A percentile compares a stretch with the other conserved stretches of the same genome.
phyloP scores from a whole-genome alignment of 176 grass and related monocot species.

The Zizania latifolia region DNA sequence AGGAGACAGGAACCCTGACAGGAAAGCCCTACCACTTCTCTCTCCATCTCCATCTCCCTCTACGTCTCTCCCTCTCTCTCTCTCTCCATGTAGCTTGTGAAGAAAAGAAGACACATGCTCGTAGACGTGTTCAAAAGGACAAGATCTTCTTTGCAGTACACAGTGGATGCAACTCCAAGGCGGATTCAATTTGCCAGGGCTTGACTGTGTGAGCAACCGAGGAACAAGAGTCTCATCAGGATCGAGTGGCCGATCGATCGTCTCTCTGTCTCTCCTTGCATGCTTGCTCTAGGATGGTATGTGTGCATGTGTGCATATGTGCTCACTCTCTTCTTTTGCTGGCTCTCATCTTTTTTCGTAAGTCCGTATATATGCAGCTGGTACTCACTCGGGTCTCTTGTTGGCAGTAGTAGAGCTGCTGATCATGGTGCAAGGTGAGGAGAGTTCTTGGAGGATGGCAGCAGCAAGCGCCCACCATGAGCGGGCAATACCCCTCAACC shows the following conservation, averaged over 20 bases:
- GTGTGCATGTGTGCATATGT: background rate
- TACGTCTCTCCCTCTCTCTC: background rate
- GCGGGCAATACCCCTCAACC: slow-evolving; percentile 32
- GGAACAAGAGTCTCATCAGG: slow-evolving; percentile 14
- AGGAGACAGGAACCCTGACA: slow-evolving; percentile 54
- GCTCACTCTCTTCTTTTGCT: background rate
- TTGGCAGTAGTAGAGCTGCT: slow-evolving; percentile 28
- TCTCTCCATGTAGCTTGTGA: slow-evolving; percentile 29
- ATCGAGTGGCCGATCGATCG: slow-evolving; percentile 5
- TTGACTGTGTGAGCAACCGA: slow-evolving; percentile 33
- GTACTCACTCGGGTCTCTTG: background rate
- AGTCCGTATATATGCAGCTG: background rate
- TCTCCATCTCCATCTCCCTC: slow-evolving; percentile 1
- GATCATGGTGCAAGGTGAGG: slow-evolving; percentile 56
- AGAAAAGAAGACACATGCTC: slow-evolving; percentile 29
- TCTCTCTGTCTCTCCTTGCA: slow-evolving; percentile 3
- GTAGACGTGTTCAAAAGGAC: slow-evolving; percentile 62
- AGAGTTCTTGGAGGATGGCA: slow-evolving; percentile 70
- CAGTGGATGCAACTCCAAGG: slow-evolving; percentile 65
- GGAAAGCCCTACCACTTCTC: slow-evolving; percentile 37
- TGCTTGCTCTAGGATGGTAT: slow-evolving; percentile 44
- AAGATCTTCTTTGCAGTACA: slow-evolving; percentile 82
- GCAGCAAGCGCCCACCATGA: slow-evolving; percentile 40
- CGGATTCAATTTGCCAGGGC: slow-evolving; percentile 47
- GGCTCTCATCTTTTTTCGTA: background rate